phyloP scores from a whole-genome alignment of 768 basidiomycete genomes.

The Suillus fuscotomentosus region DNA sequence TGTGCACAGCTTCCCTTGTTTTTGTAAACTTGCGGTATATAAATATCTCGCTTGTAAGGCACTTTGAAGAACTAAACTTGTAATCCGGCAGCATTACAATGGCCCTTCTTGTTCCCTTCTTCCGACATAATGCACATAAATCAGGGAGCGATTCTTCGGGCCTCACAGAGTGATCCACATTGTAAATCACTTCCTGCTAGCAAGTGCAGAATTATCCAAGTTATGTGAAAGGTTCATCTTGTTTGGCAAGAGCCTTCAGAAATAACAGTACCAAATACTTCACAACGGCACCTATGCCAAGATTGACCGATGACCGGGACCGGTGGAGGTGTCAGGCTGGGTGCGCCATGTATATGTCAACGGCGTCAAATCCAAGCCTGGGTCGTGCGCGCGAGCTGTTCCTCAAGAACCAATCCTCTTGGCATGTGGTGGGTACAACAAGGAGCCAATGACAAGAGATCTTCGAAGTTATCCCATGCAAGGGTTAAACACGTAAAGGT shows the following conservation, averaged over 20 bases:
- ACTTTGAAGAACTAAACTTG: too few species aligned
- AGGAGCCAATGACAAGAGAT: neutral
- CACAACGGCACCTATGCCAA: neutral
- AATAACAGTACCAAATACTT: neutral
- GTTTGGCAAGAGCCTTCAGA: neutral
- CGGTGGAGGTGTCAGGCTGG: too few species aligned
- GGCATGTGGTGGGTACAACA: too few species aligned
- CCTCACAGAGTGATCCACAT: neutral
- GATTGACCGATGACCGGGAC: too few species aligned
- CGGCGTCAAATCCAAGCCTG: neutral
- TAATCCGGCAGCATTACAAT: too few species aligned
- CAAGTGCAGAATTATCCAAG: too few species aligned
- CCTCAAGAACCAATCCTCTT: neutral
- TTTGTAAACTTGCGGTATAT: too few species aligned
- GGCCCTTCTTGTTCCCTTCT: too few species aligned
- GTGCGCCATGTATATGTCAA: neutral
- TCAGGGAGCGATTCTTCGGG: neutral
- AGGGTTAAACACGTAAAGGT: conserved; percentile 7
- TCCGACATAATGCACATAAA: neutral
- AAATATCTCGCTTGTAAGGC: too few species aligned
- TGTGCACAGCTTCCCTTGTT: too few species aligned
- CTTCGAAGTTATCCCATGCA: neutral
- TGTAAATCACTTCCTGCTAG: too few species aligned
- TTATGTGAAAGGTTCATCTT: neutral
- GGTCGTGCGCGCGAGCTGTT: neutral